Evolutionary conservation across 1,284 basidiomycete genomes (phyloP), one percentile per base, ranked within the genome.

Genomic region (Mrakiaceae sp.): DNA sequence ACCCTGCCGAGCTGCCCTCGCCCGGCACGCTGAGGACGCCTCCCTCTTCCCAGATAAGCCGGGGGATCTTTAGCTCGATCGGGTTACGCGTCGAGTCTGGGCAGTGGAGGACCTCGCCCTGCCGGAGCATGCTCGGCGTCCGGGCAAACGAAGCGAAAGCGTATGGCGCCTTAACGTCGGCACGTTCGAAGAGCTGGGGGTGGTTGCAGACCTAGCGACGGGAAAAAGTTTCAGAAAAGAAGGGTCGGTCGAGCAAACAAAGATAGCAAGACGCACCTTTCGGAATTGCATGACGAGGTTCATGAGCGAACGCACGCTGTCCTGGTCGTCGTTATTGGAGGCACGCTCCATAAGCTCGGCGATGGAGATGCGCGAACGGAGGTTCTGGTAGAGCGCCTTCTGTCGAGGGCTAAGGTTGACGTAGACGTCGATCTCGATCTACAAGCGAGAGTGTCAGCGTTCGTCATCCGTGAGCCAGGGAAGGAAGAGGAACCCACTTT

Each of bases 281-380:
- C 96, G 87, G 82, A 98, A 98, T 77, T 99, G 96, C 96, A 99
- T 99, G 69, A 98, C 95, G 68, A 99, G 82, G 77, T 98, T 99
- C 95, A 98, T 98, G 65, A 99, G 80, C 39, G 91, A 91, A 67
- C 90, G 85, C 59, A 92, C 88, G 51, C 89, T 90, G 70, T 92
- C 90, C 43, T 86, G 89, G 72, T 98, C 91, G 46, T 88, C 85
- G 66, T 90, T 83, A 69, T 88, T 90, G 27, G 88, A 86, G 11
- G 95, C 94, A 74, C 95, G 92, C 72, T 90, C 89, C 66, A 99
- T 81, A 51, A 99, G 84, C 73, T 98, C 96, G 12, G 91, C 85
- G 61, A 98, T 87, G 58, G 95, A 98, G 50, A 98, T 91, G 72
- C 96, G 93, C 58, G 90, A 87, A 40, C 94, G 82, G 49, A 99